These are phyloP conservation scores for Pholiota conissans DNA, from an alignment of 768 basidiomycete genomes.

Conservation along the genomic window DNA sequence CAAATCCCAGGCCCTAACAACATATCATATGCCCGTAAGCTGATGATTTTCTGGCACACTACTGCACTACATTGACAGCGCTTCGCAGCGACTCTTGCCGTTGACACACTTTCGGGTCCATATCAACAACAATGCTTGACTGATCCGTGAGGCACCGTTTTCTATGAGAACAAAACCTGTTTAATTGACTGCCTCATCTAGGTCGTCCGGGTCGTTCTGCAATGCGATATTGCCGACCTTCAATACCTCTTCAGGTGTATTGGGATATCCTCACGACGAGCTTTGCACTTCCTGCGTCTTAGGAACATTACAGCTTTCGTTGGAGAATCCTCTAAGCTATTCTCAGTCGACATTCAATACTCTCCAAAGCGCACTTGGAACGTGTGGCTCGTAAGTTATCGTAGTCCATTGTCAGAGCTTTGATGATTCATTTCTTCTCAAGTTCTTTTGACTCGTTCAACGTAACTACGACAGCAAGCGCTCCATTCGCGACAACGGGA, in stretches of 20 bases:
- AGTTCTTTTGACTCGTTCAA: slow-evolving; percentile 8
- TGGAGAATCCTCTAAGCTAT: slow-evolving; percentile 19
- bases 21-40: slow-evolving; percentile 16
- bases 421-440: neutral
- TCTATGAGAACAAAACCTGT: too few species aligned
- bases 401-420: neutral
- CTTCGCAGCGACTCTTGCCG: slow-evolving; percentile 15
- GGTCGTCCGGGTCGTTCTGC: slow-evolving; percentile 16
- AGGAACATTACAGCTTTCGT: slow-evolving; percentile 20
- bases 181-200: neutral
- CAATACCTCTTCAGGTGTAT: slow-evolving; percentile 19
- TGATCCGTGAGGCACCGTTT: slow-evolving; percentile 13
- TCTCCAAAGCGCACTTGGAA: slow-evolving; percentile 14
- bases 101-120: slow-evolving; percentile 22
- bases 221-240: slow-evolving; percentile 10
- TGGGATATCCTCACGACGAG: slow-evolving; percentile 18
- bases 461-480: slow-evolving; percentile 7
- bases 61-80: neutral
- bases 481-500: neutral
- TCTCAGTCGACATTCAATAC: slow-evolving; percentile 12
- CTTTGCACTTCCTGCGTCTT: slow-evolving; percentile 25
- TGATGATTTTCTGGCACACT: too few species aligned
- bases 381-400: slow-evolving; percentile 19
- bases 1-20: slow-evolving; percentile 16
- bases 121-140: slow-evolving; percentile 24